Evolutionary conservation across 108 stramenopile genomes (phyloP).

Genomic region (Epithemia pelagica): DNA sequence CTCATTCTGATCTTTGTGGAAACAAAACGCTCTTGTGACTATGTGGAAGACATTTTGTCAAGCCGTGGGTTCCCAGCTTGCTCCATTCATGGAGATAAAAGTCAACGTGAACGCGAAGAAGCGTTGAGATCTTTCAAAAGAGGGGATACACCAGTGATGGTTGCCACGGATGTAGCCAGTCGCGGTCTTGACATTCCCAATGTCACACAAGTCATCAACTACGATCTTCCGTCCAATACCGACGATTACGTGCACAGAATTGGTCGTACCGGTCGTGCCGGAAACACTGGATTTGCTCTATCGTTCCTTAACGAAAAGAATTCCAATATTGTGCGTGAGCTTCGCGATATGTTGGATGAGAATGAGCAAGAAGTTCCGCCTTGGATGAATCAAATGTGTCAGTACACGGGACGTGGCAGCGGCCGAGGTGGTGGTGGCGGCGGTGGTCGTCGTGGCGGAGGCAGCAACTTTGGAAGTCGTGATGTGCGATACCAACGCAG

Average conservation of each 20-base stretch:
- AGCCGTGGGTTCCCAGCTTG: slow-evolving; percentile 75
- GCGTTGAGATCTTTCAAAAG: slow-evolving; percentile 81
- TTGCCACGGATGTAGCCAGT: slow-evolving; percentile 96
- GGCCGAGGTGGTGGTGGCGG: slow-evolving; percentile 59
- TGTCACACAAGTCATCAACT: slow-evolving; percentile 95
- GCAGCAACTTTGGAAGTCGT: slow-evolving; percentile 16
- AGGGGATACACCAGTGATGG: slow-evolving; percentile 63
- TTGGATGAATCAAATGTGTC: slow-evolving; percentile 78
- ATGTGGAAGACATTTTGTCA: slow-evolving; percentile 87
- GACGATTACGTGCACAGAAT: slow-evolving; percentile 98
- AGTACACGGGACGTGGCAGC: slow-evolving; percentile 36
- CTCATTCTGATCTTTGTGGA: slow-evolving; percentile 97
- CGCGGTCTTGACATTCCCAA: slow-evolving; percentile 98
- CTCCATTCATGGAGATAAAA: slow-evolving; percentile 97
- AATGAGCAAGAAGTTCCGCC: slow-evolving; percentile 81
- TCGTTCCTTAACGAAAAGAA: slow-evolving; percentile 93
- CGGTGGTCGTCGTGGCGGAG: slow-evolving; percentile 38
- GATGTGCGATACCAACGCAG: slow-evolving; percentile 19
- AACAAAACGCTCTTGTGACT: slow-evolving; percentile 94
- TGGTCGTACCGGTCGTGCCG: slow-evolving; percentile 98
- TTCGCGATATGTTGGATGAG: slow-evolving; percentile 77
- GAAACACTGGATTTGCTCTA: slow-evolving; percentile 89
- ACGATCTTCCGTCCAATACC: slow-evolving; percentile 90
- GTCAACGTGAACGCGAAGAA: slow-evolving; percentile 91
- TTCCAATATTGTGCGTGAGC: slow-evolving; percentile 62